These are phyloP conservation scores for Candida glucosophila DNA, from an alignment of 1,139 yeast genomes.

Conservation along the genomic window DNA sequence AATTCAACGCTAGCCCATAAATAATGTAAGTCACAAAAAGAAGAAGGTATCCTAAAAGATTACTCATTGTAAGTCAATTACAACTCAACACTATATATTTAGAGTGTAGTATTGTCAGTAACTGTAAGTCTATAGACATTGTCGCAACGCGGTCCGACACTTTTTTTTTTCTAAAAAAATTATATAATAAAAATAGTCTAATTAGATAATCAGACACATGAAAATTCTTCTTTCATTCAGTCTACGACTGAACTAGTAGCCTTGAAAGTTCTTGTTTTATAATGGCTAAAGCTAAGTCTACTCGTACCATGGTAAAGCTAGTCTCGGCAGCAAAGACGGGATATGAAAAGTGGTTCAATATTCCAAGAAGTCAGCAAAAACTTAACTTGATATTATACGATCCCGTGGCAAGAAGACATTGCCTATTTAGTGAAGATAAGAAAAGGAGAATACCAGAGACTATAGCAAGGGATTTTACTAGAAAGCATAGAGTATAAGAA, in stretches of 20 bases:
- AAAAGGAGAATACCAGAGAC: conserved; percentile 70
- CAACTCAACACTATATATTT: no score
- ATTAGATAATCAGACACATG: background rate
- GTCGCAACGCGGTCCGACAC: no score
- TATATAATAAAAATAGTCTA: no score
- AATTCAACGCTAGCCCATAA: conserved; percentile 23
- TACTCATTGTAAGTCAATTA: no score
- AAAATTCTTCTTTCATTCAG: background rate
- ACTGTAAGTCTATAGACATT: no score
- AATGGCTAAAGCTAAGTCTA: conserved; percentile 39
- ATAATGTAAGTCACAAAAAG: conserved; percentile 9
- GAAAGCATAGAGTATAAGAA: conserved; percentile 30
- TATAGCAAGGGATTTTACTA: conserved; percentile 51
- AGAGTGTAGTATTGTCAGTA: no score
- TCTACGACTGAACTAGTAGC: conserved; percentile 18
- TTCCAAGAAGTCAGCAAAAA: conserved; percentile 74
- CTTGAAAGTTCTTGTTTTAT: conserved; percentile 38
- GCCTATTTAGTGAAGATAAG: conserved; percentile 78
- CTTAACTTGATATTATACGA: conserved; percentile 85
- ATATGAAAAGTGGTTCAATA: conserved; percentile 65
- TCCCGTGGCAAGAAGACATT: conserved; percentile 66
- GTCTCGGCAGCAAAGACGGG: conserved; percentile 86
- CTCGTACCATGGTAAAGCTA: conserved; percentile 45
- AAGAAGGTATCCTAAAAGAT: no score
- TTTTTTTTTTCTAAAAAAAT: no score